A percentile compares a stretch with the other conserved stretches of the same genome.
phyloP scores from a whole-genome alignment of 345 rosid species.

The Noccaea bulbosa region DNA sequence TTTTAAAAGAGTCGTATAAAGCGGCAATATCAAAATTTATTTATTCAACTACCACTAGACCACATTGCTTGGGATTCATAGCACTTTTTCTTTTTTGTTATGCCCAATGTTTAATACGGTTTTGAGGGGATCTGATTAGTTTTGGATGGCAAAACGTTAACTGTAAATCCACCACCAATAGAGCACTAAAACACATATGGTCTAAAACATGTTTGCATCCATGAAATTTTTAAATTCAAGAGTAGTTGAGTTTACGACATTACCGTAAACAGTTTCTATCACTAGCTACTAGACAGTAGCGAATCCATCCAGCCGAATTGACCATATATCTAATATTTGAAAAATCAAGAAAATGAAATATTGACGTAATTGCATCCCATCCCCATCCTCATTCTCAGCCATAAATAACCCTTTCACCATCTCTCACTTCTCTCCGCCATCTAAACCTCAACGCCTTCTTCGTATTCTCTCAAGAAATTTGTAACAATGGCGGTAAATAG shows the following conservation, averaged over 20 bases:
- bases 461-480: slow-evolving; percentile 3
- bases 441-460: slow-evolving; percentile 25
- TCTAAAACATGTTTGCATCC: slow-evolving; percentile 9
- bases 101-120: neutral
- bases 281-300: slow-evolving; percentile 9
- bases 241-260: slow-evolving; percentile 31
- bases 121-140: slow-evolving; percentile 9
- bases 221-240: slow-evolving; percentile 7
- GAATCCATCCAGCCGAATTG: slow-evolving; percentile 34
- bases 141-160: neutral
- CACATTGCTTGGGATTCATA: too few species aligned
- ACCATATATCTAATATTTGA: slow-evolving; percentile 28
- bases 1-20: neutral
- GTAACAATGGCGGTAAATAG: slow-evolving; percentile 60
- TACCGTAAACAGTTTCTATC: slow-evolving; percentile 8
- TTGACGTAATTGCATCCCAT: slow-evolving; percentile 15
- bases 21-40: neutral
- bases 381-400: slow-evolving; percentile 37
- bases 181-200: slow-evolving; percentile 14
- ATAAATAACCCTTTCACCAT: slow-evolving; percentile 48
- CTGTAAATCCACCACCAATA: slow-evolving; percentile 1
- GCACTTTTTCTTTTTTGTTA: neutral
- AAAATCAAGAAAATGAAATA: slow-evolving; percentile 29
- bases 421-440: slow-evolving; percentile 39
- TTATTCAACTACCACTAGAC: too few species aligned